Evolutionary conservation across 2,329 filamentous ascomycete species (phyloP).

Genomic region (Falciphora oryzae): DNA sequence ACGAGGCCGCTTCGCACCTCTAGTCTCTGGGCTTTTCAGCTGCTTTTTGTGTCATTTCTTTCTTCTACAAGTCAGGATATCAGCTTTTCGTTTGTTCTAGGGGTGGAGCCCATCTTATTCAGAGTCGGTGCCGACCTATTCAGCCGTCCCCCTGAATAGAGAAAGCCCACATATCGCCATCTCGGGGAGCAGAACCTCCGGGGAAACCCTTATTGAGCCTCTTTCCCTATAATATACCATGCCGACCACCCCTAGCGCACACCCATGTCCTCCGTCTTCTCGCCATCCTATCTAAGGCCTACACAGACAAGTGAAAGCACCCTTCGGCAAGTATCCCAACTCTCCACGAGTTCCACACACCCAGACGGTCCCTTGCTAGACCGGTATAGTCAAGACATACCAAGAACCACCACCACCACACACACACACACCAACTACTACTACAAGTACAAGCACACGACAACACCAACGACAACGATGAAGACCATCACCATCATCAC

Average conservation of each 20-base stretch:
- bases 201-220: not conserved
- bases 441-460: not conserved
- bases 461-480: constrained; percentile 11
- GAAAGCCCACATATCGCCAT: not conserved
- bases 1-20: not conserved
- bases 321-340: not conserved
- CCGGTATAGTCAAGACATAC: constrained; percentile 3
- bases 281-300: constrained; percentile 1
- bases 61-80: not conserved
- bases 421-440: not conserved
- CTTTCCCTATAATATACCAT: not conserved
- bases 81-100: not conserved
- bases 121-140: not conserved
- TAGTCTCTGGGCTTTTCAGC: not conserved
- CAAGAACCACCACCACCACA: not conserved
- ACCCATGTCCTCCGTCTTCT: not conserved
- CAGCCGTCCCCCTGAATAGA: not conserved
- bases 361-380: not conserved
- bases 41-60: not conserved
- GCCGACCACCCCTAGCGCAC: not conserved
- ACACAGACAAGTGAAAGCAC: not conserved
- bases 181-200: not conserved
- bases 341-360: not conserved
- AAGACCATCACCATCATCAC: constrained; percentile 13
- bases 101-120: not conserved